Percentiles rank a stretch among this genome's conserved stretches.
phyloP scores from a whole-genome alignment of 78 protist species.

The slime mould (Dictyostelium discoideum) region DNA sequence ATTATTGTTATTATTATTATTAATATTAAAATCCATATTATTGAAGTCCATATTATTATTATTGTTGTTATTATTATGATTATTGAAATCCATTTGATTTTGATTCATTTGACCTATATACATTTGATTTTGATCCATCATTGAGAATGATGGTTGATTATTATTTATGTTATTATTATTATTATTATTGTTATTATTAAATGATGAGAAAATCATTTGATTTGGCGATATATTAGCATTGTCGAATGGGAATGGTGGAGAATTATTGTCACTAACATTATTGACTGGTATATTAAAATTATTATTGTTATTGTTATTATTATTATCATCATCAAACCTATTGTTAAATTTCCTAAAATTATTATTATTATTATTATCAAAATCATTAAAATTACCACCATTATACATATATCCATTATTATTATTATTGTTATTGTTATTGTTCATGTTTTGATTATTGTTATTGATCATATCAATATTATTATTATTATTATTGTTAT shows the following conservation, averaged over 20 bases:
- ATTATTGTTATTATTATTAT: not conserved
- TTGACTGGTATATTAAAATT: not conserved
- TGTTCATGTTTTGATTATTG: not conserved
- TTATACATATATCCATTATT: not conserved
- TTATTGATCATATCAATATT: not conserved
- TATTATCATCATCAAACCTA: not conserved
- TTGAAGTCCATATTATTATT: not conserved
- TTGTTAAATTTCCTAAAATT: not conserved
- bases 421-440: not conserved
- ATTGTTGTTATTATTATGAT: not conserved
- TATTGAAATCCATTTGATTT: not conserved
- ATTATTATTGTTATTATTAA: not conserved
- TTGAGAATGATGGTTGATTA: not conserved
- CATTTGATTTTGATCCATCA: slow-evolving; percentile 7
- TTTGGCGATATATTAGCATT: not conserved
- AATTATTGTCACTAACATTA: not conserved
- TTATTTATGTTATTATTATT: not conserved
- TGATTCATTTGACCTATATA: slow-evolving; percentile 10
- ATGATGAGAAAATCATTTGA: not conserved
- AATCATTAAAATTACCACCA: not conserved
- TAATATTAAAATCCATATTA: not conserved
- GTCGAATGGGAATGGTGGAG: not conserved
- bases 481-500: not conserved
- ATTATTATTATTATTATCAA: not conserved
- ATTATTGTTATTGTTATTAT: not conserved